Base-by-base conservation (phyloP, 768 basidiomycete species). In the Lactarius evosmus region DNA sequence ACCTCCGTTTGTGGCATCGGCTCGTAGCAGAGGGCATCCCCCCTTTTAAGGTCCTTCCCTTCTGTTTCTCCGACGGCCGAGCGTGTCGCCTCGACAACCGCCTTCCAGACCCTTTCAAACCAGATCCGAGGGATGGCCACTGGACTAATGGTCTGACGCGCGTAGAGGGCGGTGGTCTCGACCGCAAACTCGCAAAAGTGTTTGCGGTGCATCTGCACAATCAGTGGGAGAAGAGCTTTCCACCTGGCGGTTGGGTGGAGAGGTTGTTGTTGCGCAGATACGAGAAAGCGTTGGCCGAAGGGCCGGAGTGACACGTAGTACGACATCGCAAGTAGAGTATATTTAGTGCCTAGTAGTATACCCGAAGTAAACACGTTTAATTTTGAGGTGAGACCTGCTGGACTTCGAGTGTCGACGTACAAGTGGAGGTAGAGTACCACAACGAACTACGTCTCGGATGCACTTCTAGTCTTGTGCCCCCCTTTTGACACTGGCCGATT, bases 151-250 rank as follows among this genome's bases (percentile, higher is more conserved):
- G 87, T 2, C 71, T 85, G 64, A 83, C 80, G 0, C 72, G 84
- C 61, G 83, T 82, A 67, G 82, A 79, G 66, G 88, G 82, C 16
- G 90, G 86, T 5, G 82, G 80, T 6, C 73, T 89, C 68, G 88
- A 90, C 72, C 69, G 78, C 66, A 82, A 79, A 61, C 75, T 95
- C 32, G 68, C 74, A 17, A 86, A 89, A 63, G 82, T 96, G 14
- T 99, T 96, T 77, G 83, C 87, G 0, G 83, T 98, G 38, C 96
- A 98, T 76, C 72, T 98, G 70, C 96, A 98, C 74, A 97, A 98
- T 75, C 94, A 94, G 74, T 98, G 96, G 95, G 83, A 89, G 58
- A 97, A 94, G 78, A 75, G 76, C 56, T 98, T 89, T 72, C 95
- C 96, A 0, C 72, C 74, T 19, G 83, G 78, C 2, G 96, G 96